Base-by-base conservation (phyloP, 345 rosid genomes). In the Carallia pectinifolia region DNA sequence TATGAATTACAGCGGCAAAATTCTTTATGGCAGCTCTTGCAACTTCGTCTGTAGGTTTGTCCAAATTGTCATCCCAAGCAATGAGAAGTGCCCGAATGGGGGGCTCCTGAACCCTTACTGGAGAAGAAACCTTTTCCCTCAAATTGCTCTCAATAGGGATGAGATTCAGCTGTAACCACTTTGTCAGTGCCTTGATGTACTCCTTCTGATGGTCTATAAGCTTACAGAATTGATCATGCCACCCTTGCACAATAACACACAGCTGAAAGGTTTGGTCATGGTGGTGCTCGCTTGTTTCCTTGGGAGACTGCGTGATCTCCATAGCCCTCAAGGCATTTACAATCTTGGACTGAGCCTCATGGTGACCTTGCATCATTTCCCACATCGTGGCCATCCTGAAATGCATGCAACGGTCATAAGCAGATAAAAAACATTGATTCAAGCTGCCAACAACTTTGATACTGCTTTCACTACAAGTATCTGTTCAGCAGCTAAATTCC, bases 371-470 rank as follows among this genome's bases (percentile, higher is more conserved):
- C 97, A 95, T 92, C 74, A 81, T 67, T 5, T 74, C 90, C 99
- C 99, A 95, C 99, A 92, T 95, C 36, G 53, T 78, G 0, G 86
- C 88, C 99, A 95, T 90, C 81, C 99, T 95, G 80, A 76, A 83
- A 76, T 65, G 23, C 61, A 56, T 4, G n/a, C 30, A 64, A 23
- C 47, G 56, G 31, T 56, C 31, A 34, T 55, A 31, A 55, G 33
- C 60, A 23, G 33, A 9, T 19, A 55, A 12, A 13, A 29, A 3
- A 23, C 8, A 19, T 23, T 23, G 23, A 54, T 19, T 54, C 59
- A 54, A 54, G 59, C 59, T 29, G 29, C 29, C 59, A 19, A 54
- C 23, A 19, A 54, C 13, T 54, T 19, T 54, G 19, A n/a, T 23
- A 12, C 48, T 40, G 48, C 48, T 40, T 54, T 29, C n/a, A 54